Percentiles rank a stretch among this genome's conserved stretches.
Conservation (phyloP, 345 rosid genomes). For the Moricandia arvensis region DNA sequence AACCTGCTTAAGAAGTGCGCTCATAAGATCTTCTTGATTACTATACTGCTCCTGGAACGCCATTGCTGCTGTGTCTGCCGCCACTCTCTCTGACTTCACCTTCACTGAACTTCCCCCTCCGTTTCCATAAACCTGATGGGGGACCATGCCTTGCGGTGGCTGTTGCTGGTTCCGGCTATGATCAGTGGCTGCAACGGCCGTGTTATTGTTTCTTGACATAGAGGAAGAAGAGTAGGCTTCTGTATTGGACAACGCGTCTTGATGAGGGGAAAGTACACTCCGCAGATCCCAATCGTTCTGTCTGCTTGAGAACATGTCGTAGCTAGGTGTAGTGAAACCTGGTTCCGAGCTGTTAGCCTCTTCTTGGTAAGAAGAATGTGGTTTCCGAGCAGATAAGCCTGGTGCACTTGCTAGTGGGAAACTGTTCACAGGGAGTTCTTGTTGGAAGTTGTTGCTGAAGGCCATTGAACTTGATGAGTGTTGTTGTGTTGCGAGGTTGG, state of each 20-base stretch:
- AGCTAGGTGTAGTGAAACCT: slow-evolving; percentile 10
- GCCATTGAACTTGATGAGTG: background rate
- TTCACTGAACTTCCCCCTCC: slow-evolving; percentile 35
- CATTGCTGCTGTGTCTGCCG: background rate
- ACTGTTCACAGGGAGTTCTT: background rate
- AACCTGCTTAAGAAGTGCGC: slow-evolving; percentile 84
- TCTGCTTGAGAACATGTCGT: slow-evolving; percentile 24
- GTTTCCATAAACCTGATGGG: slow-evolving; percentile 17
- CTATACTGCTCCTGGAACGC: slow-evolving; percentile 57
- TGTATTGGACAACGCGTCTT: slow-evolving; percentile 36
- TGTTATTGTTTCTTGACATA: slow-evolving; percentile 28
- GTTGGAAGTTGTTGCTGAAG: background rate
- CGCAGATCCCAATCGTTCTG: slow-evolving; percentile 69
- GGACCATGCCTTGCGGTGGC: background rate
- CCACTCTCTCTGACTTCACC: slow-evolving; percentile 56
- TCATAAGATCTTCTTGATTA: slow-evolving; percentile 88
- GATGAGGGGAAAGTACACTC: slow-evolving; percentile 54
- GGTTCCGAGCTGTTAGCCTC: slow-evolving; percentile 53
- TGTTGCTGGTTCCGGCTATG: slow-evolving; percentile 24
- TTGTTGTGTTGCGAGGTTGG: background rate
- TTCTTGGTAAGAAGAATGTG: slow-evolving; percentile 43
- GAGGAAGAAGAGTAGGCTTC: slow-evolving; percentile 36
- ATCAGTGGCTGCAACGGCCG: background rate
- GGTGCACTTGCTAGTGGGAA: background rate
- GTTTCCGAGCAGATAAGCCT: background rate